Percentiles rank a stretch among this genome's conserved stretches.
These are phyloP conservation scores for Lentinula boryana DNA, from an alignment of 768 basidiomycete species.

Conservation along the genomic window DNA sequence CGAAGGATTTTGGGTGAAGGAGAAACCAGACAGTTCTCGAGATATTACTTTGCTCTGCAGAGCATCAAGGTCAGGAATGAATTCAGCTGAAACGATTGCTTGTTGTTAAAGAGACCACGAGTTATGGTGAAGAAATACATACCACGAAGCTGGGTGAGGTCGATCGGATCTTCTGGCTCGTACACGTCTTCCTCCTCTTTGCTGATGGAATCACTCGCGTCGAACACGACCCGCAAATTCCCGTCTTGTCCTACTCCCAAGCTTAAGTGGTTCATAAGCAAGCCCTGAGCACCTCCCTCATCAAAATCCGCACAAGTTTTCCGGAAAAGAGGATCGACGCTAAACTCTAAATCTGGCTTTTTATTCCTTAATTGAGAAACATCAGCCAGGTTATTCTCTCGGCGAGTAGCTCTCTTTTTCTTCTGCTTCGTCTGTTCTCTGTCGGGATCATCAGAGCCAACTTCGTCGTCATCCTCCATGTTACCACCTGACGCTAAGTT, in stretches of 20 bases:
- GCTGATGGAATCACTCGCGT: conserved; percentile 87
- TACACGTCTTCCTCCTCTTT: conserved; percentile 62
- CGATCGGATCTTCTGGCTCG: conserved; percentile 66
- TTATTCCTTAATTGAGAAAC: conserved; percentile 78
- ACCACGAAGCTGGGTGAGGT: conserved; percentile 61
- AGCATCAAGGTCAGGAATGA: conserved; percentile 62
- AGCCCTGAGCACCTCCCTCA: conserved; percentile 92
- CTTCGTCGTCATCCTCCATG: conserved; percentile 55
- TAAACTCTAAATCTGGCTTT: conserved; percentile 93
- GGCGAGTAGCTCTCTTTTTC: conserved; percentile 62
- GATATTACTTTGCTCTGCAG: conserved; percentile 72
- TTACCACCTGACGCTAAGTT: conserved; percentile 66
- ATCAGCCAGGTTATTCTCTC: conserved; percentile 83
- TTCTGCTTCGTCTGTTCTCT: conserved; percentile 55
- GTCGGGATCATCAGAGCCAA: conserved; percentile 60
- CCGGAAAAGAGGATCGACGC: conserved; percentile 93
- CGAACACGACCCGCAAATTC: conserved; percentile 87
- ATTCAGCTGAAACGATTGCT: conserved; percentile 41
- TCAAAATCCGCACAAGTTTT: conserved; percentile 99
- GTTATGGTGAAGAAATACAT: conserved; percentile 15
- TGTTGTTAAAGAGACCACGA: neutral
- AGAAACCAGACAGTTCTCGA: conserved; percentile 74
- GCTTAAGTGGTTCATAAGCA: conserved; percentile 94
- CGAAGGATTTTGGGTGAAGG: conserved; percentile 67
- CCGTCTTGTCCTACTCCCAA: conserved; percentile 75